Evolutionary conservation across 768 basidiomycete genomes (phyloP), one percentile per base, ranked within the genome.

Genomic region (Collybia nuda): DNA sequence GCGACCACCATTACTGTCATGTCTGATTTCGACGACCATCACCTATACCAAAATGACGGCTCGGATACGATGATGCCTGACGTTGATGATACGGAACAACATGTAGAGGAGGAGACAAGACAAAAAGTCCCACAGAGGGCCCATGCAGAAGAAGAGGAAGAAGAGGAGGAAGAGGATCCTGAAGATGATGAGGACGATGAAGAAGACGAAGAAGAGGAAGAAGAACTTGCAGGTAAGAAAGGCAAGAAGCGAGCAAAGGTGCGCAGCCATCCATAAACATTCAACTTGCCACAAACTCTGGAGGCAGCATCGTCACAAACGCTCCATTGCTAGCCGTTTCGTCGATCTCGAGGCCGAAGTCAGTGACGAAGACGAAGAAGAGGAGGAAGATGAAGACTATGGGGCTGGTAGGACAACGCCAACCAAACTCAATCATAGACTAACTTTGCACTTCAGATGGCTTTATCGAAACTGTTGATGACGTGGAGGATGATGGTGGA

Each of bases 291-390:
- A 35, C 48, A 18, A 49, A 55, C 45, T 38, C 24, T 42, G 47
- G 22, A 18, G 38, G 29, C 43, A 85, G 83, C 84, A 79, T 52
- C 81, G 84, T 52, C 86, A 88, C 66, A 86, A 81, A 67, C 81
- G 81, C 44, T 70, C 72, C 47, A 74, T 77, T 15, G 78, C 82
- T 21, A 89, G 83, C 64, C 85, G 86, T 56, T 99, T 94, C 85
- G 76, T 98, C 58, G 97, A 98, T 82, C 80, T 95, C 50, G 93
- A 96, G 72, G 94, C 93, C 48, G 93, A 93, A 65, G 95, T 96
- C 17, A 93, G 93, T 58, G 94, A 97, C 24, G 97, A 98, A 17
- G 97, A 98, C 3, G 96, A 97, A 29, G 97, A 98, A 21, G 88
- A 89, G 2, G 93, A 96, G 17, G 92, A 90, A 2, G 88, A 75